phyloP scores from a whole-genome alignment of 2,329 filamentous ascomycete genomes.

The Mycosphaerella arachidis region DNA sequence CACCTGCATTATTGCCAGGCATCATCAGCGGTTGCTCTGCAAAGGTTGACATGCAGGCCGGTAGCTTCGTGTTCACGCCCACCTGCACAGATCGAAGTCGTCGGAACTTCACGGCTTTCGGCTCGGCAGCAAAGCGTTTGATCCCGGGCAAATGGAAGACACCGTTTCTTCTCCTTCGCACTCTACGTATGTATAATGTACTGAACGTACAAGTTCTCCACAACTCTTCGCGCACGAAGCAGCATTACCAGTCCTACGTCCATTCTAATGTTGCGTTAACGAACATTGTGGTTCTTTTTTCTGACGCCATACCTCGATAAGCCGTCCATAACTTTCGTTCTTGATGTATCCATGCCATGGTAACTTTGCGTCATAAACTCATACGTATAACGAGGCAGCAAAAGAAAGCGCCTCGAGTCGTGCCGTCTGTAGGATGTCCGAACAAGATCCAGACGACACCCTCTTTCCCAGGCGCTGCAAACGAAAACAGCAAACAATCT shows the following conservation, averaged over 20 bases:
- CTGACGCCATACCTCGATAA: neutral
- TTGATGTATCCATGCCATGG: neutral
- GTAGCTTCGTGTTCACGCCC: neutral
- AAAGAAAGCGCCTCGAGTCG: neutral
- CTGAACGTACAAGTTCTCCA: neutral
- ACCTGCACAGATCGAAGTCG: neutral
- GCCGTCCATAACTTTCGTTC: neutral
- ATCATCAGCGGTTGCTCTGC: neutral
- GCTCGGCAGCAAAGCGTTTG: neutral
- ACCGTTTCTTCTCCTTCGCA: neutral
- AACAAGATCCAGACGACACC: slow-evolving; percentile 3
- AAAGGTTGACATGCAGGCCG: no score
- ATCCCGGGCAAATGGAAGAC: neutral
- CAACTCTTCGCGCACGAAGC: neutral
- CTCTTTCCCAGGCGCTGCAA: neutral
- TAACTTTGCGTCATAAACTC: slow-evolving; percentile 1
- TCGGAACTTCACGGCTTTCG: neutral
- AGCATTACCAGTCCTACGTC: neutral
- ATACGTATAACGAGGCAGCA: slow-evolving; percentile 1
- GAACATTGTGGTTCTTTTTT: neutral
- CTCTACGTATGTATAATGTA: neutral
- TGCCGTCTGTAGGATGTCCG: neutral
- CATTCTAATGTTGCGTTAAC: neutral
- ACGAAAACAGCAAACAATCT: slow-evolving; percentile 8
- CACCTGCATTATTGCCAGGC: neutral